Base-by-base conservation (phyloP, 805 yeast species). In the Saccharomyces kudriavzevii region DNA sequence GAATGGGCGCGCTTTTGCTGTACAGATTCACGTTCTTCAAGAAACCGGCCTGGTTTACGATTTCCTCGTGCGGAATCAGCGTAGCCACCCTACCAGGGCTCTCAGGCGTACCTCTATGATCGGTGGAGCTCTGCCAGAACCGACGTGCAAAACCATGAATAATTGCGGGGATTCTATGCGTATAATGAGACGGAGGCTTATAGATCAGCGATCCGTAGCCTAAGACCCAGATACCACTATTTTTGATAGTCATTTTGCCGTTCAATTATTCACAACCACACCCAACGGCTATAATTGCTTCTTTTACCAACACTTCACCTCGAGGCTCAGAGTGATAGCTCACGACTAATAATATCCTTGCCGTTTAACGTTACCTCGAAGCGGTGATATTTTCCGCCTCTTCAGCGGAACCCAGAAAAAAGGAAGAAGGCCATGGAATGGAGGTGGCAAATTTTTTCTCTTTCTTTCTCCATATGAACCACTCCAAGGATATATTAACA, bases 61-160 rank as follows among this genome's bases (percentile, higher is more conserved):
- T 74, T 54, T 81, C 82, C 6, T 77, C 77, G 47, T 79, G 72
- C 9, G 90, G 79, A 0, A 91, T 74, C 48, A 91, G 72, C 0
- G 97, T 91, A 9, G 81, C 96, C 1, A 91, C 97, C 31, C 97
- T 70, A 0, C 98, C 98, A 1, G 96, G 96, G n/a, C 71, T 66
- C 53, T 81, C 87, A 0, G 89, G 89, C 0, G 95, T 86, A 0
- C 97, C 97, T 51, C 97, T 72, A 68, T 92, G 96, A 67, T 91
- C 97, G 25, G 84, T 81, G 10, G 94, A 85, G 35, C 88, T 79
- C 68, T 91, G 97, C 97, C 97, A 91, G 65, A 91, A 91, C 47
- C 96, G 72, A 22, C 98, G 76, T 0, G 84, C 80, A 60, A 74
- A 89, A 1, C 97, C 97, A 50, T 75, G 74, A 25, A 91, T 75